These are phyloP conservation scores for Spathaspora arborariae DNA, from an alignment of 805 yeast genomes.

Conservation along the genomic window DNA sequence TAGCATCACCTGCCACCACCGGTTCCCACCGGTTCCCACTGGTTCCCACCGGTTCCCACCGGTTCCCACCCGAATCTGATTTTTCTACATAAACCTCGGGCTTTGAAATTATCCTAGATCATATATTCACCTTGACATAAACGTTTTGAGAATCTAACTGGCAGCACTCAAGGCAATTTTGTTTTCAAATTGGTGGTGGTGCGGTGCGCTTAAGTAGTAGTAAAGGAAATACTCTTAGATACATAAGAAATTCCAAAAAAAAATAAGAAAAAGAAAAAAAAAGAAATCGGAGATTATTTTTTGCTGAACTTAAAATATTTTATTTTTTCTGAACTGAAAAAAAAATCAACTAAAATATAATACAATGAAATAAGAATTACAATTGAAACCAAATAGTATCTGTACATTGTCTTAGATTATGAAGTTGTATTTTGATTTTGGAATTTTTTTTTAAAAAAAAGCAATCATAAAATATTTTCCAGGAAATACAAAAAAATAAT, in stretches of 20 bases:
- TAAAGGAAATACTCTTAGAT: not conserved
- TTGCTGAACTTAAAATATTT: not conserved
- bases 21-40: too few species aligned
- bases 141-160: too few species aligned
- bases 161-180: too few species aligned
- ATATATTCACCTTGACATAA: too few species aligned
- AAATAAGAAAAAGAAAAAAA: not conserved
- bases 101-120: too few species aligned
- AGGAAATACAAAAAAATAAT: not conserved
- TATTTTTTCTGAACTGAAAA: not conserved
- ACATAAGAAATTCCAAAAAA: not conserved
- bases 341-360: not conserved
- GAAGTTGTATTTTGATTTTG: not conserved
- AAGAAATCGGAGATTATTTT: not conserved
- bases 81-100: too few species aligned
- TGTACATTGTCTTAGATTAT: not conserved
- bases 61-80: too few species aligned
- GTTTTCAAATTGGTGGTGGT: too few species aligned
- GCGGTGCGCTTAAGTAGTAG: too few species aligned
- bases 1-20: too few species aligned
- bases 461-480: not conserved
- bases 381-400: not conserved
- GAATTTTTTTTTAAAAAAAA: not conserved
- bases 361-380: not conserved
- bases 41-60: too few species aligned